Conservation (phyloP, 1,139 yeast species). For the Lodderomyces pseudojiufengensis region DNA sequence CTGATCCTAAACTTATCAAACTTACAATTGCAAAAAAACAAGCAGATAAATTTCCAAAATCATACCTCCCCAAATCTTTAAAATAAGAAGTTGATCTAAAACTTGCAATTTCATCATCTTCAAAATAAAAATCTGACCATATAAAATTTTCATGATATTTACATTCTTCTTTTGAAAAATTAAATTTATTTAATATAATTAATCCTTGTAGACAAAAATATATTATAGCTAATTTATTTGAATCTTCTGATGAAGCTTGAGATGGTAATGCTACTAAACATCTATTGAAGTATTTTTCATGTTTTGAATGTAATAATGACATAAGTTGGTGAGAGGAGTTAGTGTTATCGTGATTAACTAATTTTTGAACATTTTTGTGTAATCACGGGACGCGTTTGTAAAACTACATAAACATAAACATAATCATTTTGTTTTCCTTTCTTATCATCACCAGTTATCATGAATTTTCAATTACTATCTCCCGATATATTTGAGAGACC, state of each 20-base stretch:
- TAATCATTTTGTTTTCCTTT: too few relatives aligned
- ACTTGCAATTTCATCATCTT: slow-evolving; percentile 35
- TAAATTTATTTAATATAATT: slow-evolving; percentile 43
- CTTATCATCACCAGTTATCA: too few relatives aligned
- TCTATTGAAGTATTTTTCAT: slow-evolving; percentile 47
- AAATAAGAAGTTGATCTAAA: slow-evolving; percentile 56
- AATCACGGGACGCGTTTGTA: too few relatives aligned
- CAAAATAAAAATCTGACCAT: slow-evolving; percentile 44
- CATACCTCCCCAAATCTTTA: slow-evolving; percentile 30
- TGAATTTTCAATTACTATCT: too few relatives aligned
- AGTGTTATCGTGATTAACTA: too few relatives aligned
- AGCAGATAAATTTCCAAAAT: slow-evolving; percentile 61
- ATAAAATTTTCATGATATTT: slow-evolving; percentile 42
- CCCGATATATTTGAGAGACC: too few relatives aligned
- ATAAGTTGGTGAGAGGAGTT: too few relatives aligned
- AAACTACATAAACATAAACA: too few relatives aligned
- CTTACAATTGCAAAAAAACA: slow-evolving; percentile 63
- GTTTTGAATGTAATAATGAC: slow-evolving; percentile 29
- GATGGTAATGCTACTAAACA: slow-evolving; percentile 52
- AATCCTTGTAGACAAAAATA: slow-evolving; percentile 69
- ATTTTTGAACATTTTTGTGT: too few relatives aligned
- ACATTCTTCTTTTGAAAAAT: slow-evolving; percentile 23
- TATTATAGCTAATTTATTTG: slow-evolving; percentile 60
- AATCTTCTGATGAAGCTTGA: slow-evolving; percentile 53
- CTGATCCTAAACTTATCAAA: slow-evolving; percentile 45